Base-by-base conservation (phyloP, 768 basidiomycete species). In the Naganishia friedmannii region DNA sequence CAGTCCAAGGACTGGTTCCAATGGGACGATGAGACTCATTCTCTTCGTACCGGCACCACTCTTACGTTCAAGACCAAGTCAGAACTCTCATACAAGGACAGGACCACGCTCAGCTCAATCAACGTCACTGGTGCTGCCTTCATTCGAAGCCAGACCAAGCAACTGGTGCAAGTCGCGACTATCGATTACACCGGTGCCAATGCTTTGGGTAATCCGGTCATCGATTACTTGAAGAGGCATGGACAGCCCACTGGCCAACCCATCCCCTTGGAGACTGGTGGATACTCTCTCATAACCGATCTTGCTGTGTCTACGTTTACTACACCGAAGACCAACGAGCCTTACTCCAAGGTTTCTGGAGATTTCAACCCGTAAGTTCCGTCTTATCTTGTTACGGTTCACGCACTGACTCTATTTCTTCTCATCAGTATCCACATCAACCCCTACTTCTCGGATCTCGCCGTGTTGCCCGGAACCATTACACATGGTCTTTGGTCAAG, bases 401-500 rank as follows among this genome's bases (percentile, higher is more conserved):
- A 31, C 29, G 21, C 34, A 53, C 15, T 54, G 23, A 26, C 48
- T 29, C 0, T 23, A 15, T 6, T 12, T 46, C 19, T 6, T n/a
- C 12, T 13, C 26, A 26, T 17, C 39, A 72, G 71, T 7, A 99
- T 99, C 75, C 96, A 99, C 80, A 85, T 96, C 81, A 97, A 99
- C 82, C 95, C 96, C 0, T 98, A 98, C 85, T 97, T 99, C 84
- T 88, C 96, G 28, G 89, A 93, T 79, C 92, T 90, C 72, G 94
- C 95, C 1, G 87, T 88, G 6, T 87, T 99, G 17, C 94, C 95
- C 29, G 90, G 91, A 17, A 99, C 96, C 12, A 98, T 99, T 77
- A 97, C 96, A 3, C 96, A 98, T 77, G 96, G 96, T 66, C 87
- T 98, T 83, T 97, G 93, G 92, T 89, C 92, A 1, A 93, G 91